Conservation (phyloP, 2,329 filamentous ascomycete species). For the Aphanocladium album region DNA sequence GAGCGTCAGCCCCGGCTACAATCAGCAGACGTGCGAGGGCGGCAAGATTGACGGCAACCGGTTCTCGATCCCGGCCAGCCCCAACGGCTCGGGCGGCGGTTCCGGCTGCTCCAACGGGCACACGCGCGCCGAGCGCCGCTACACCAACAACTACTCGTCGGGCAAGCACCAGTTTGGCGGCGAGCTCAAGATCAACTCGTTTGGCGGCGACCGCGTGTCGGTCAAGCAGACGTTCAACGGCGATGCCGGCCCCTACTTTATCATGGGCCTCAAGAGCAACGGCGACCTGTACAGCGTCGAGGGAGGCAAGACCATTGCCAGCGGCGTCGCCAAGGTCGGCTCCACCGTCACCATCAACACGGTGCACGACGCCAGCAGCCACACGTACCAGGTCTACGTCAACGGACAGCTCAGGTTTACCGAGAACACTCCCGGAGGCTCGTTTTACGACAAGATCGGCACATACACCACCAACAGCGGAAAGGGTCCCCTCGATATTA, state of each 20-base stretch:
- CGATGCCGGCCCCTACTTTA: slow-evolving; percentile 17
- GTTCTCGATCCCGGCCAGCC: background rate
- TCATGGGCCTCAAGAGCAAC: slow-evolving; percentile 16
- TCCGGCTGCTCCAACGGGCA: slow-evolving; percentile 2
- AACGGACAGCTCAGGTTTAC: slow-evolving; percentile 14
- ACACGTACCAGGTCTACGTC: slow-evolving; percentile 19
- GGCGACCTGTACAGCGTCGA: slow-evolving; percentile 19
- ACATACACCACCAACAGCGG: background rate
- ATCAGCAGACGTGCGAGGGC: background rate
- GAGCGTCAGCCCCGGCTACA: background rate
- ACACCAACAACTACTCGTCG: slow-evolving; percentile 1
- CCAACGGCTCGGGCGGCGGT: background rate
- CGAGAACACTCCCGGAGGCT: background rate
- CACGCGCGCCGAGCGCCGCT: slow-evolving; percentile 2
- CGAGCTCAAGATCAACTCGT: slow-evolving; percentile 19
- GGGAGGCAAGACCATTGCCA: slow-evolving; percentile 17
- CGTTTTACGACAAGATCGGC: slow-evolving; percentile 5
- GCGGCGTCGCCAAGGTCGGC: slow-evolving; percentile 16
- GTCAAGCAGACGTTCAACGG: slow-evolving; percentile 23
- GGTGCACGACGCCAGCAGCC: slow-evolving; percentile 18
- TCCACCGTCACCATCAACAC: slow-evolving; percentile 20
- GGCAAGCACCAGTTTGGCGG: slow-evolving; percentile 4
- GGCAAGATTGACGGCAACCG: background rate
- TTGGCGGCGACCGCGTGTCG: slow-evolving; percentile 17
- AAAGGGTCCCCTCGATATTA: background rate